These are phyloP conservation scores for Triticum dicoccoides DNA, from an alignment of 176 grass and related monocot genomes.

Conservation along the genomic window DNA sequence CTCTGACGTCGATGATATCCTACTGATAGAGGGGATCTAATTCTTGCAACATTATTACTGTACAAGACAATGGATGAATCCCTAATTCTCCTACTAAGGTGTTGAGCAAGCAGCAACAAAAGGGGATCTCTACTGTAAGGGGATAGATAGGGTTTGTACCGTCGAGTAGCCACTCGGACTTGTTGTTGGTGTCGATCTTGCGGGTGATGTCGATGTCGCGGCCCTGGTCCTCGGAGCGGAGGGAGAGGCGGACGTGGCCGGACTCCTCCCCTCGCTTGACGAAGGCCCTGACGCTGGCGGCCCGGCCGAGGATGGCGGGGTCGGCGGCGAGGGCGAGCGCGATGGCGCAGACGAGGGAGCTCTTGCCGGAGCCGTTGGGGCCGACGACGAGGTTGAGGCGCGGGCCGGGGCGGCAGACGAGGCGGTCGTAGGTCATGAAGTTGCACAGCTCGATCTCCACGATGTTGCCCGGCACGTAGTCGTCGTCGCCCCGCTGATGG, in stretches of 20 bases:
- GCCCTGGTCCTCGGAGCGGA: constrained; percentile 50
- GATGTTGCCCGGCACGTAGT: constrained; percentile 91
- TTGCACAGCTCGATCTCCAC: constrained; percentile 86
- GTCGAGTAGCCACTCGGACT: constrained; percentile 84
- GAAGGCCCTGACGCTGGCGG: constrained; percentile 67
- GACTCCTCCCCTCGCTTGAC: constrained; percentile 82
- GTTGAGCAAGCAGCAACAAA: too few species aligned
- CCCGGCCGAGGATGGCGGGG: constrained; percentile 75
- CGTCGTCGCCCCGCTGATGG: constrained; percentile 66
- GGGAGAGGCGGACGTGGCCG: constrained; percentile 77
- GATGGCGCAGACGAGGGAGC: constrained; percentile 85
- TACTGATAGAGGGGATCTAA: too few species aligned
- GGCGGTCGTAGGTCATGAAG: constrained; percentile 90
- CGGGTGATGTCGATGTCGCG: constrained; percentile 61
- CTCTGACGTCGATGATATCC: too few species aligned
- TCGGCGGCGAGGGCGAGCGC: constrained; percentile 72
- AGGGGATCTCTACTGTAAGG: too few species aligned
- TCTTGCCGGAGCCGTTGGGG: constrained; percentile 92
- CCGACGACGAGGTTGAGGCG: constrained; percentile 91
- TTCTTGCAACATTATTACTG: too few species aligned
- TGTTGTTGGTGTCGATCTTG: constrained; percentile 80
- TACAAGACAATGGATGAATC: too few species aligned
- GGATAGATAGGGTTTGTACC: constrained; percentile 31
- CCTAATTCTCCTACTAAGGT: too few species aligned
- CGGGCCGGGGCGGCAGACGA: constrained; percentile 68